Evolutionary conservation across 2,329 filamentous ascomycete species (phyloP).

Genomic region (Aspergillus sclerotialis): DNA sequence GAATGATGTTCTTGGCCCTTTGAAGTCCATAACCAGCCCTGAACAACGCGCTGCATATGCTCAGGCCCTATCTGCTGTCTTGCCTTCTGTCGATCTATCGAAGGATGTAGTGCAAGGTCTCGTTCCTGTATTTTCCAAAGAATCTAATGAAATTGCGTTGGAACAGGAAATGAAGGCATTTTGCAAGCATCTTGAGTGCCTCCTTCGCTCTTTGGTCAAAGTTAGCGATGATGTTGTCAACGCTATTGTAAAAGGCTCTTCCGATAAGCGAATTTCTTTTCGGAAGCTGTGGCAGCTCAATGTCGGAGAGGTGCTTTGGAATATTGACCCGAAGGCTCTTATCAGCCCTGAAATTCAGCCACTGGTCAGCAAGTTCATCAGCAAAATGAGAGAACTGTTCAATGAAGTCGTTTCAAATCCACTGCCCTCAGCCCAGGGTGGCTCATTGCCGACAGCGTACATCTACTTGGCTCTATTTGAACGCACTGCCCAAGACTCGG

Average conservation of each 20-base stretch:
- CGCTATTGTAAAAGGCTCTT: slow-evolving; percentile 69
- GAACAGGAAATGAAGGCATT: slow-evolving; percentile 68
- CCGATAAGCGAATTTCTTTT: slow-evolving; percentile 73
- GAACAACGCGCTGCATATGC: slow-evolving; percentile 81
- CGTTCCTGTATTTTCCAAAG: slow-evolving; percentile 65
- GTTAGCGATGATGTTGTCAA: slow-evolving; percentile 63
- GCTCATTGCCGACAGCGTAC: slow-evolving; percentile 72
- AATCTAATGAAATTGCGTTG: slow-evolving; percentile 80
- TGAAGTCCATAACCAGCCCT: slow-evolving; percentile 71
- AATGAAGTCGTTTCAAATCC: slow-evolving; percentile 74
- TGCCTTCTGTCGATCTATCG: slow-evolving; percentile 55
- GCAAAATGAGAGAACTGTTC: slow-evolving; percentile 58
- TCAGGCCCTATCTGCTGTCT: slow-evolving; percentile 65
- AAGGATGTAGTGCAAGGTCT: slow-evolving; percentile 61
- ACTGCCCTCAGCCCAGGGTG: slow-evolving; percentile 69
- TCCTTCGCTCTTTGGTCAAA: slow-evolving; percentile 54
- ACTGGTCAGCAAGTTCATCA: slow-evolving; percentile 45
- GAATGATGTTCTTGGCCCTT: slow-evolving; percentile 68
- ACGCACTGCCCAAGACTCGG: slow-evolving; percentile 48
- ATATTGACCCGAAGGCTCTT: slow-evolving; percentile 42
- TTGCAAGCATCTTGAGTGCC: slow-evolving; percentile 55
- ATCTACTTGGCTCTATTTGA: slow-evolving; percentile 60
- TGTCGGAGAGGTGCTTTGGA: slow-evolving; percentile 63
- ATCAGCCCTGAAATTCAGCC: slow-evolving; percentile 40
- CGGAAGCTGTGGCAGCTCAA: slow-evolving; percentile 75